Conservation (phyloP, 2,329 filamentous ascomycete species). For the Emergomyces orientalis region DNA sequence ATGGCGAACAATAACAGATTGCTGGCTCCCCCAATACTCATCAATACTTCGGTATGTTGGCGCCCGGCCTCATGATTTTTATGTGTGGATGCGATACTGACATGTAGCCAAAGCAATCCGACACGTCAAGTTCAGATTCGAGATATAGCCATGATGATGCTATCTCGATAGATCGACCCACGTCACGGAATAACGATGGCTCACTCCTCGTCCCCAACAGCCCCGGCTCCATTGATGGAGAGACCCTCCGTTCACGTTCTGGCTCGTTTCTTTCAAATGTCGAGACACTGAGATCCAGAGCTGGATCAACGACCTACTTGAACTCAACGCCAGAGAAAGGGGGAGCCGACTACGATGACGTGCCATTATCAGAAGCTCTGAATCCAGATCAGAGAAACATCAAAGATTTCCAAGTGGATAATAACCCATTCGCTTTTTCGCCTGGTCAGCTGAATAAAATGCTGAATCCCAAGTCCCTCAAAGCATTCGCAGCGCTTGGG, state of each 20-base stretch:
- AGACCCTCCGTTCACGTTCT: slow-evolving; percentile 37
- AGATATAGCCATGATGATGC: slow-evolving; percentile 1
- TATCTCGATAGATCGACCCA: slow-evolving; percentile 12
- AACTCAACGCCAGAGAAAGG: slow-evolving; percentile 17
- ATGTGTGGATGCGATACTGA: background rate
- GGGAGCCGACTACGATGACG: slow-evolving; percentile 27
- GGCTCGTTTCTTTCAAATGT: slow-evolving; percentile 32
- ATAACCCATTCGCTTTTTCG: slow-evolving; percentile 79
- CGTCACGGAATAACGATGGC: slow-evolving; percentile 12
- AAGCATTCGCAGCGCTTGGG: slow-evolving; percentile 71
- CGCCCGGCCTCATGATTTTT: background rate
- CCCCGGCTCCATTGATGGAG: slow-evolving; percentile 29
- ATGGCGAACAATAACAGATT: slow-evolving; percentile 17
- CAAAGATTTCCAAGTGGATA: slow-evolving; percentile 61
- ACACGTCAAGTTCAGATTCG: slow-evolving; percentile 9
- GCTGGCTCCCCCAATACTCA: slow-evolving; percentile 14
- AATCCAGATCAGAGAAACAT: slow-evolving; percentile 68
- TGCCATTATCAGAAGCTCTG: slow-evolving; percentile 49
- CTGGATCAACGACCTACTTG: slow-evolving; percentile 25
- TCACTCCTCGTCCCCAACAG: slow-evolving; percentile 15
- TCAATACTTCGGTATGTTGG: slow-evolving; percentile 15
- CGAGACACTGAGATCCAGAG: slow-evolving; percentile 27
- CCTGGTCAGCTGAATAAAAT: slow-evolving; percentile 73
- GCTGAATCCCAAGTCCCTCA: slow-evolving; percentile 77
- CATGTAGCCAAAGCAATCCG: slow-evolving; percentile 5